phyloP scores from a whole-genome alignment of 352 stramenopile species.

The Pythium oligandrum region DNA sequence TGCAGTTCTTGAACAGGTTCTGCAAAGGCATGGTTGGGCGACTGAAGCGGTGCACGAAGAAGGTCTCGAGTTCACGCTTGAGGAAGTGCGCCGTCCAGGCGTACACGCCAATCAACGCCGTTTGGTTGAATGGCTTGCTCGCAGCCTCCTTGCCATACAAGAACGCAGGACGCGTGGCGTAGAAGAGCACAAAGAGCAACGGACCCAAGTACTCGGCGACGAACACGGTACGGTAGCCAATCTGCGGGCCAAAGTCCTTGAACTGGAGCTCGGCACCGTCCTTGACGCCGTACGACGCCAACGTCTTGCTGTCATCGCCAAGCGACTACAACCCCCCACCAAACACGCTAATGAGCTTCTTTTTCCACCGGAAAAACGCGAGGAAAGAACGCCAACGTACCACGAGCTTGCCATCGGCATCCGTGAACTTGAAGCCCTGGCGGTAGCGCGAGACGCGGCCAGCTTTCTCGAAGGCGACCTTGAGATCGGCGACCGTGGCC shows the following conservation, averaged over 20 bases:
- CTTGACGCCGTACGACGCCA: conserved; percentile 55
- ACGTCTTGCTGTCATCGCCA: conserved; percentile 50
- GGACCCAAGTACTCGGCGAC: conserved; percentile 83
- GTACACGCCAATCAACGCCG: conserved; percentile 48
- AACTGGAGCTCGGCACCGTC: conserved; percentile 49
- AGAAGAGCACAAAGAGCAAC: conserved; percentile 79
- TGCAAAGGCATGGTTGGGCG: conserved; percentile 82
- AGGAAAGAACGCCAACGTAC: conserved; percentile 8
- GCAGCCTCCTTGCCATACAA: conserved; percentile 58
- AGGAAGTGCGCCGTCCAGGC: conserved; percentile 81
- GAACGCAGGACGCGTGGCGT: conserved; percentile 58
- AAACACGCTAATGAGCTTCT: neutral
- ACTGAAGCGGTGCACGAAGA: conserved; percentile 89
- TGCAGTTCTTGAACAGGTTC: conserved; percentile 91
- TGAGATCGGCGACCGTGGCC: conserved; percentile 46
- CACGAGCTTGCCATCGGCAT: conserved; percentile 25
- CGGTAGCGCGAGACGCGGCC: conserved; percentile 48
- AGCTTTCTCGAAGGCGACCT: conserved; percentile 48
- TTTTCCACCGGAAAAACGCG: neutral
- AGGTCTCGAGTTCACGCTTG: conserved; percentile 84
- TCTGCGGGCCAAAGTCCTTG: conserved; percentile 82
- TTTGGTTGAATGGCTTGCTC: conserved; percentile 30
- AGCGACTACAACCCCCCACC: conserved; percentile 25
- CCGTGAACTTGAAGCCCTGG: conserved; percentile 57
- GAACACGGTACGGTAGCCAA: conserved; percentile 88